Percentiles rank a stretch among this genome's conserved stretches.
Conservation (phyloP, 306 rosid genomes). For the Glycine latifolia region DNA sequence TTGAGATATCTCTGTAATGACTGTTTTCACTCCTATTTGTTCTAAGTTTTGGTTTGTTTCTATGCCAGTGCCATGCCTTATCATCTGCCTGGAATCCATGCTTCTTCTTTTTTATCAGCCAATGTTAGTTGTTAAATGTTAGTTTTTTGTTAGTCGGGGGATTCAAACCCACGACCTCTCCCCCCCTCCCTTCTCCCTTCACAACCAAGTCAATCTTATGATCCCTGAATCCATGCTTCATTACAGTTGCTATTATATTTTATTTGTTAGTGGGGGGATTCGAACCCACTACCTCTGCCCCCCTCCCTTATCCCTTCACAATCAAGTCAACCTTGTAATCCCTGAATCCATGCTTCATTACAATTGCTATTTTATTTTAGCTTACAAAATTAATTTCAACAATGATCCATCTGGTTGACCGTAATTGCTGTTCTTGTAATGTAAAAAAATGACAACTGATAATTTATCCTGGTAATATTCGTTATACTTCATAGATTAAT, state of each 20-base stretch:
- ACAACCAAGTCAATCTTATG: too few species aligned
- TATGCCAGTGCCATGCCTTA: slow-evolving; percentile 6
- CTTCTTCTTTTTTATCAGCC: background rate
- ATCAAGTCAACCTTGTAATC: too few species aligned
- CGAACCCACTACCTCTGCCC: too few species aligned
- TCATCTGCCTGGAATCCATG: slow-evolving; percentile 6
- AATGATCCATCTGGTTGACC: background rate
- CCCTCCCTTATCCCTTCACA: too few species aligned
- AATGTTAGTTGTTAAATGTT: too few species aligned
- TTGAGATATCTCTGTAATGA: slow-evolving; percentile 26
- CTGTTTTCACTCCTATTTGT: background rate
- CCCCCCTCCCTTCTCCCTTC: too few species aligned
- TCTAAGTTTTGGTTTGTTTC: slow-evolving; percentile 19
- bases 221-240: too few species aligned
- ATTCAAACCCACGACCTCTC: too few species aligned
- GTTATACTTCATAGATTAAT: background rate
- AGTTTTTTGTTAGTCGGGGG: too few species aligned
- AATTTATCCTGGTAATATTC: background rate
- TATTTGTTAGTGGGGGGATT: too few species aligned
- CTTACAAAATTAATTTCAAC: slow-evolving; percentile 11
- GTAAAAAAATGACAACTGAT: slow-evolving; percentile 1
- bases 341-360: too few species aligned
- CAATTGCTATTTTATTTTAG: slow-evolving; percentile 19
- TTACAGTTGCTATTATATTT: too few species aligned
- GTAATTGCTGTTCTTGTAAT: background rate